phyloP scores from a whole-genome alignment of 2,329 filamentous ascomycete genomes.

The Neurospora sp. region DNA sequence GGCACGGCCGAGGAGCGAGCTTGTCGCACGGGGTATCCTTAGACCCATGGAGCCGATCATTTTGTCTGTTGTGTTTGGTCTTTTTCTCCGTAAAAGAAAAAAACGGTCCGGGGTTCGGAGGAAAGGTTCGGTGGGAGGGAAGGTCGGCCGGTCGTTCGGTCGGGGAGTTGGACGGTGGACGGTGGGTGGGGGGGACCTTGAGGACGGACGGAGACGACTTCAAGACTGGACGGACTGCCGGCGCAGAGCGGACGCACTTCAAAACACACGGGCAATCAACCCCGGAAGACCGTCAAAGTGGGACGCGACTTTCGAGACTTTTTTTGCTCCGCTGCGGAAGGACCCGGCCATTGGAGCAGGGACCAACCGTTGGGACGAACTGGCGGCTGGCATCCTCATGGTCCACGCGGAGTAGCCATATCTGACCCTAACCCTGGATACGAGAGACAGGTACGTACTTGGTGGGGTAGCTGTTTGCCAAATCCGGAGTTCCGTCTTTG shows the following conservation, averaged over 20 bases:
- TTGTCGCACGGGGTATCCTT: slow-evolving; percentile 36
- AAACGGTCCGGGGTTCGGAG: neutral
- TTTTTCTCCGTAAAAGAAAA: neutral
- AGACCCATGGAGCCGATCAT: slow-evolving; percentile 16
- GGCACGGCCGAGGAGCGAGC: slow-evolving; percentile 11
- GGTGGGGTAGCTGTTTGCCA: neutral
- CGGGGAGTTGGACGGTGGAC: neutral
- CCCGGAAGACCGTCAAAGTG: neutral
- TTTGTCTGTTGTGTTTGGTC: neutral
- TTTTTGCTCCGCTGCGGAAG: neutral
- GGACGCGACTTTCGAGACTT: neutral
- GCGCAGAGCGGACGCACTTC: neutral
- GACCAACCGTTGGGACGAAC: neutral
- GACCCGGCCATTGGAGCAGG: neutral
- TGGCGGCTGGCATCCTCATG: neutral
- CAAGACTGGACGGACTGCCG: neutral
- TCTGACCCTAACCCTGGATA: neutral
- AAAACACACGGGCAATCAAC: neutral
- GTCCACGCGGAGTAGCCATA: neutral
- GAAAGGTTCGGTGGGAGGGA: neutral
- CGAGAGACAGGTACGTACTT: neutral
- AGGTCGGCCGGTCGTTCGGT: neutral
- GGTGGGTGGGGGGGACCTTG: neutral
- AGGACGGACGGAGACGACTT: neutral
- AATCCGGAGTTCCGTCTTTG: neutral